Base-by-base conservation (phyloP, 805 yeast genomes). In the Candida golubevii region DNA sequence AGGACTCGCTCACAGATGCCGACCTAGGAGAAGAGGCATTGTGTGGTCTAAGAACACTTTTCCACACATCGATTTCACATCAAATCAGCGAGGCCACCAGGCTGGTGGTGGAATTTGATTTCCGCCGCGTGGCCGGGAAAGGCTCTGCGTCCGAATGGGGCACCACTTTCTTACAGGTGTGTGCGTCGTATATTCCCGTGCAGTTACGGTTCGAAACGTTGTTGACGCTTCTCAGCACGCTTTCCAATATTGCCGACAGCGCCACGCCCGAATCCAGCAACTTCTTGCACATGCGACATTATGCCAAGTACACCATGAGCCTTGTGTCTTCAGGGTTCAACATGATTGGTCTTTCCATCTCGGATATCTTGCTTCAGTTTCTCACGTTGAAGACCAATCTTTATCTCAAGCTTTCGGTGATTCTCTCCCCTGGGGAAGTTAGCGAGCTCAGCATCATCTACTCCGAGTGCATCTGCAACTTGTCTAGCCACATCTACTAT, bases 291-390 rank as follows among this genome's bases (percentile, higher is more conserved):
- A 77, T 75, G 56, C 54, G 60, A n/a, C 66, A 68, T 29, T 64
- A 71, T 33, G 68, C 82, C 27, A 62, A 63, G 38, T 60, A 76
- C 43, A 68, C 81, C 7, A 65, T 81, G 8, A 82, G 83, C 10
- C 65, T 88, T 28, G 69, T 90, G n/a, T 74, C 83, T 1, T 83
- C 93, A 0, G 82, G 82, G 33, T 88, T 88, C 35, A 88, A 85
- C 60, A 79, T 91, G 74, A 83, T 89, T 49, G 97, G 97, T 0
- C 68, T 93, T 36, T 85, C 96, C 9, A 85, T 89, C 6, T 72
- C 88, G 33, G 98, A 90, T 60, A 76, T 86, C 33, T 72, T 85
- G 59, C 79, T 82, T 48, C 79, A 75, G 44, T 58, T 85, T 7
- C 62, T 85, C 35, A 59, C 63, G 9, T 68, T 79, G 38, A 86